Conservation (phyloP, 352 stramenopile species). For the Elongisporangium prolatum region DNA sequence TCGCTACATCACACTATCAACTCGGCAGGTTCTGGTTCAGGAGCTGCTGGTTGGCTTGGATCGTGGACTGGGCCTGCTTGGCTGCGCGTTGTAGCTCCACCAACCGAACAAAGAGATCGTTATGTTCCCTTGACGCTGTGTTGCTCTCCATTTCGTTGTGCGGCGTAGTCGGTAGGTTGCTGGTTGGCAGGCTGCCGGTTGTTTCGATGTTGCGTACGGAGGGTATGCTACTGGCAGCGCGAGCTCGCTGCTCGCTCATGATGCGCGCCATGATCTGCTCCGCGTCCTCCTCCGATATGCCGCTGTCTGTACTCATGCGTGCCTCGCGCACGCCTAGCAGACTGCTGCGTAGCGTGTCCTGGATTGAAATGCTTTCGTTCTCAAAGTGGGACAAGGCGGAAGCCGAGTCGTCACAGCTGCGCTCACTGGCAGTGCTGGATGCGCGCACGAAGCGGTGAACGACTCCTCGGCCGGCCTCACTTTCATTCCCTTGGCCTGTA, state of each 20-base stretch:
- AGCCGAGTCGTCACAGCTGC: not conserved
- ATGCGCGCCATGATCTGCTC: not conserved
- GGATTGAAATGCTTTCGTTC: not conserved
- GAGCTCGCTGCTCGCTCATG: not conserved
- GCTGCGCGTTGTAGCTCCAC: not conserved
- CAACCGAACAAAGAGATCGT: not conserved
- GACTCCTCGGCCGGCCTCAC: not conserved
- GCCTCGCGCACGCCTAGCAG: not conserved
- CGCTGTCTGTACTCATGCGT: not conserved
- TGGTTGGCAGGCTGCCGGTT: not conserved
- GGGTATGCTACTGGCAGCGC: not conserved
- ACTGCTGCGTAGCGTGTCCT: not conserved
- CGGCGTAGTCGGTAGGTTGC: no score
- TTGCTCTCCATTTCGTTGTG: not conserved
- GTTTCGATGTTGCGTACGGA: not conserved
- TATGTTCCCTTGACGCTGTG: not conserved
- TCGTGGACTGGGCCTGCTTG: not conserved
- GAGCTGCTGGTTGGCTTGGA: not conserved
- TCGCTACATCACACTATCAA: not conserved
- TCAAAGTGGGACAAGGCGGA: not conserved
- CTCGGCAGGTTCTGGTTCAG: not conserved
- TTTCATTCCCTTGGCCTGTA: conserved; percentile 1
- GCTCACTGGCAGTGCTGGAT: not conserved
- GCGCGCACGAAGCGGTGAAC: not conserved
- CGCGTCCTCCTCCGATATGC: not conserved